These are phyloP conservation scores for Coemansia sp. DNA, from an alignment of 192 early-diverging fungal species.

Conservation along the genomic window DNA sequence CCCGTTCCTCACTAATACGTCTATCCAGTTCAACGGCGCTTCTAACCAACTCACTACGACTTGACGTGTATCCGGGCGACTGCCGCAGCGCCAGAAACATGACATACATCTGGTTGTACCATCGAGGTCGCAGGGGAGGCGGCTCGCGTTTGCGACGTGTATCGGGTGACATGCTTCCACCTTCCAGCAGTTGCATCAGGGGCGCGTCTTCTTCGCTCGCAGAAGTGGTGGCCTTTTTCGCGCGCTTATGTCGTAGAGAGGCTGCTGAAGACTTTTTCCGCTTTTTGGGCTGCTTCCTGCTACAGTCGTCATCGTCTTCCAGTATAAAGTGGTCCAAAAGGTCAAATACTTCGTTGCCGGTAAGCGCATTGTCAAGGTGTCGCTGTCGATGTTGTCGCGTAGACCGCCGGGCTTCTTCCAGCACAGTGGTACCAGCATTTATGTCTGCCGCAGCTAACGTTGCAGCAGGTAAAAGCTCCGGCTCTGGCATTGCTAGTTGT, in stretches of 20 bases:
- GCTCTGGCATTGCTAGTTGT: conserved; percentile 18
- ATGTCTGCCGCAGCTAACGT: neutral
- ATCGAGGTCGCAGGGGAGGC: conserved; percentile 60
- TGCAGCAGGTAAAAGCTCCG: neutral
- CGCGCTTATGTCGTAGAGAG: conserved; percentile 14
- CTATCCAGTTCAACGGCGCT: conserved; percentile 76
- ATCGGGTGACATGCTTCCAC: neutral
- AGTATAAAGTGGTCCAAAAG: conserved; percentile 42
- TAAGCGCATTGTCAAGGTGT: conserved; percentile 34
- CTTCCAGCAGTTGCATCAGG: neutral
- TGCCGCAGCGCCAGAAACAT: conserved; percentile 79
- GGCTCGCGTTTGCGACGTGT: neutral
- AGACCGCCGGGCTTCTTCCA: conserved; percentile 24
- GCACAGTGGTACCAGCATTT: neutral
- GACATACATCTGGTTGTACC: conserved; percentile 89
- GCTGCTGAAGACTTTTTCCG: neutral
- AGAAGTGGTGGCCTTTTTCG: conserved; percentile 7
- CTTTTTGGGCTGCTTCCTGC: conserved; percentile 10
- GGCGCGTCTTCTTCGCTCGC: conserved; percentile 3
- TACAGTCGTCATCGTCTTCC: conserved; percentile 9
- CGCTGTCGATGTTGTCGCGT: conserved; percentile 34
- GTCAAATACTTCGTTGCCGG: conserved; percentile 49
- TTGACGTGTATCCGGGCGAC: conserved; percentile 63
- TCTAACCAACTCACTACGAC: conserved; percentile 72
- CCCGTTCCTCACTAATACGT: conserved; percentile 67